Evolutionary conservation across 2,329 filamentous ascomycete species (phyloP).

Genomic region (Neofusicoccum sp.): DNA sequence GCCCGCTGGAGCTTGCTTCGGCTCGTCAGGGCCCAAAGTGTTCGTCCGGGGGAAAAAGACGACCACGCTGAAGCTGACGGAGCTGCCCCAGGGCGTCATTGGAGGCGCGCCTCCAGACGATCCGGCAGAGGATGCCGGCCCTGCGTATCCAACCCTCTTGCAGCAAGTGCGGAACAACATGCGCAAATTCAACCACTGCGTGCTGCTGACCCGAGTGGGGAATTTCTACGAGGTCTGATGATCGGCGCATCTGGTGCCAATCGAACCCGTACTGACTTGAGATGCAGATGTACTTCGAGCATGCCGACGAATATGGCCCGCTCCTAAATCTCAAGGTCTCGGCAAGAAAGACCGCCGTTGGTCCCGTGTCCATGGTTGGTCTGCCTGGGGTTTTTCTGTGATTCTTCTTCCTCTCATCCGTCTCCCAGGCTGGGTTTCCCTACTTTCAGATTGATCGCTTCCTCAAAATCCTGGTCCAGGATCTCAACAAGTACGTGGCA

Average conservation of each 20-base stretch:
- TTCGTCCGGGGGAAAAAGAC: constrained; percentile 31
- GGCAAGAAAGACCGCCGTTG: constrained; percentile 71
- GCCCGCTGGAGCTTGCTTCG: background rate
- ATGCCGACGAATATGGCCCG: constrained; percentile 85
- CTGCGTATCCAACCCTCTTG: constrained; percentile 80
- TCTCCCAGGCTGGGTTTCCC: constrained; percentile 76
- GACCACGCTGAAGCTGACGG: constrained; percentile 34
- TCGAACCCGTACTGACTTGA: background rate
- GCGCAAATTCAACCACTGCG: constrained; percentile 84
- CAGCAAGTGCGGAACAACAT: constrained; percentile 87
- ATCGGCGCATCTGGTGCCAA: constrained; percentile 35
- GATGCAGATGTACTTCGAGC: constrained; percentile 77
- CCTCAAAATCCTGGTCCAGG: constrained; percentile 88
- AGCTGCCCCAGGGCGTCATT: constrained; percentile 58
- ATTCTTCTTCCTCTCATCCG: constrained; percentile 20
- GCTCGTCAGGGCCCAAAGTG: constrained; percentile 21
- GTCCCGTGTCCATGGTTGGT: constrained; percentile 76
- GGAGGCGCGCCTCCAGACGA: constrained; percentile 42
- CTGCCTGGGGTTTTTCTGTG: background rate
- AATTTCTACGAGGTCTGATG: constrained; percentile 98
- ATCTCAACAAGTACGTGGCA: constrained; percentile 85
- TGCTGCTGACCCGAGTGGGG: constrained; percentile 86
- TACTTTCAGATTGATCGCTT: constrained; percentile 90
- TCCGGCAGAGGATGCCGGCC: constrained; percentile 46
- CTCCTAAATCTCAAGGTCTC: constrained; percentile 85